Evolutionary conservation across 2,329 filamentous ascomycete genomes (phyloP), one percentile per base, ranked within the genome.

Genomic region (Sporothrix dimorphospora): DNA sequence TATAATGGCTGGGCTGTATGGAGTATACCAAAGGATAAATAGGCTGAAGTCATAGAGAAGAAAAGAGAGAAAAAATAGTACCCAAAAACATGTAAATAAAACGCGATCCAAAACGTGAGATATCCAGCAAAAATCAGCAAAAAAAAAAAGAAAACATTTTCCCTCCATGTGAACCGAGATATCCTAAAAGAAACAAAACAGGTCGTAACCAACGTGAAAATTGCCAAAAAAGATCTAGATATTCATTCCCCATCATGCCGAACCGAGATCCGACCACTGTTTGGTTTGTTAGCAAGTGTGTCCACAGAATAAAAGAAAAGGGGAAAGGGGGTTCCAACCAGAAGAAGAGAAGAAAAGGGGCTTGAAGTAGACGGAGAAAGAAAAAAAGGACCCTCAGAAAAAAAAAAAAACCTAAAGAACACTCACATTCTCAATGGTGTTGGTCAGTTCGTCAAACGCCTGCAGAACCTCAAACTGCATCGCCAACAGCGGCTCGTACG

Each of bases 401-500:
- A 2, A 21, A 30, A 55, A 14, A 55, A 55, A 11, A 30, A 1
- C 16, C 24, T 45, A 65, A 27, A 65, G n/a, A 65, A 45, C 9
- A 81, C 84, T 81, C 72, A 88, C 86, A 78, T 82, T 84, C 21
- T 88, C 86, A 3, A 83, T 82, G 24, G 91, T 89, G 75, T 86
- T 88, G 73, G 90, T 92, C 70, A 96, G 88, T 80, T 97, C 92
- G 77, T 97, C 93, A 80, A 94, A 97, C 53, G 87, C 90, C 81
- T 95, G 91, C 74, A 94, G 82, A 59, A 92, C 87, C 75, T 89
- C 89, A 78, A 97, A 97, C 0, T 93, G 93, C 91, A 97, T 93
- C 0, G 89, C 89, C 71, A 90, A 85, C 72, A 97, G 83, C 47
- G 90, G 89, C 79, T 96, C 93, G 75, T 89, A 89, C 65, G 89